These are phyloP conservation scores for Astrothelium macrocarpum DNA, from an alignment of 495 filamentous ascomycete species.

Conservation along the genomic window DNA sequence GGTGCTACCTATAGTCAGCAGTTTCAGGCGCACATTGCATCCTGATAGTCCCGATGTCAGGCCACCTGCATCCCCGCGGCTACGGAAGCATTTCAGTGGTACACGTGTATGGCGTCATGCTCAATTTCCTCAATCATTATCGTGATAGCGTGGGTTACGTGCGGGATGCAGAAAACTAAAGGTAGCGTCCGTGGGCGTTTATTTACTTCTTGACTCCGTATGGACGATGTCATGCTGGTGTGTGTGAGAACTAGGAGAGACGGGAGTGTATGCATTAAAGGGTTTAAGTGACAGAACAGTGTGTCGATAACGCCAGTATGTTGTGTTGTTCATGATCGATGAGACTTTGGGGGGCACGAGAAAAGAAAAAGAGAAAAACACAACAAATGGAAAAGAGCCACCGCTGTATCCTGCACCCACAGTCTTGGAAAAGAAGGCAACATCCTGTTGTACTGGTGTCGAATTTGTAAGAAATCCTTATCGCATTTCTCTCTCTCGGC, in stretches of 20 bases:
- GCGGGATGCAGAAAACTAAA: too few species aligned
- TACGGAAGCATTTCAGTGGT: not conserved
- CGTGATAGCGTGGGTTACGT: not conserved
- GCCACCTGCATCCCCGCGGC: not conserved
- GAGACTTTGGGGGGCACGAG: not conserved
- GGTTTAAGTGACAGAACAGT: not conserved
- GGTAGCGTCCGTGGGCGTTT: too few species aligned
- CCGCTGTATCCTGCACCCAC: slow-evolving; percentile 4
- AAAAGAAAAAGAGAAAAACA: not conserved
- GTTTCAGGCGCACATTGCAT: not conserved
- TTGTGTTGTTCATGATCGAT: not conserved
- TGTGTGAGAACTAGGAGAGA: not conserved
- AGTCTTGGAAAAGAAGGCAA: not conserved
- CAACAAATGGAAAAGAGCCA: not conserved
- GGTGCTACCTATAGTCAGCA: too few species aligned
- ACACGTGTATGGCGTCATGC: not conserved
- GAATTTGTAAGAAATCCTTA: not conserved
- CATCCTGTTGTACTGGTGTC: not conserved
- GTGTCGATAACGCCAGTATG: not conserved
- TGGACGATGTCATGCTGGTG: too few species aligned
- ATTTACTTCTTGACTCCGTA: too few species aligned
- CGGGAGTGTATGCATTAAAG: slow-evolving; percentile 4
- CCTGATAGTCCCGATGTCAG: not conserved
- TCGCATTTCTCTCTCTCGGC: slow-evolving; percentile 1
- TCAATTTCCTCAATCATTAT: not conserved